Evolutionary conservation across 177 flowering plant genomes (phyloP), one percentile per base, ranked within the genome.

Genomic region (Vitis hybrid): DNA sequence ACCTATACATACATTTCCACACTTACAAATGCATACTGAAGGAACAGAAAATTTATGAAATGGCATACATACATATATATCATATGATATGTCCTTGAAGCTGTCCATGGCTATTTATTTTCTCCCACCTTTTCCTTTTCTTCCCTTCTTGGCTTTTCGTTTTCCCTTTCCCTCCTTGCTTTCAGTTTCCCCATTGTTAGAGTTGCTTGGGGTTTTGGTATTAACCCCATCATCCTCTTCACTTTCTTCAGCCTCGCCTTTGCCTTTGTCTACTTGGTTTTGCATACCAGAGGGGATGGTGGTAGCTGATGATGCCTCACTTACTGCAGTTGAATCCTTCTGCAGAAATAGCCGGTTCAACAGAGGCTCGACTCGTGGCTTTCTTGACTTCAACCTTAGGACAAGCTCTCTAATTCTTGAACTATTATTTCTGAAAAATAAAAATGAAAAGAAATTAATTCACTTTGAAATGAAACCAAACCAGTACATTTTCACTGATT

Each of bases 331-430:
- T 41, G 54, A 14, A 41, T 61, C 57, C 27, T 52, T 50, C 6
- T 58, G 61, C 53, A 57, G 17, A 60, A 74, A 70, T 52, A 74
- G 7, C 17, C 65, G 66, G 53, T 81, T 71, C 67, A 78, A 57
- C 32, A 76, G 63, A 13, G 70, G 70, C 41, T 78, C 65, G 48
- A 81, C 49, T 46, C 18, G 69, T 30, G 72, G 54, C 69, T 58
- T 72, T 17, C 62, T 49, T 21, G 60, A 70, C 30, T 61, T 46
- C 64, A 81, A 17, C 20, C 21, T 71, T 24, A 52, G 9, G 20
- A 65, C 56, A 61, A 67, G 63, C 8, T 48, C 59, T 18, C 20
- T 6, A 41, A 74, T 10, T 9, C 6, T 62, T n/a, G 78, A 35
- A 57, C 64, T 67, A 20, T 65, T 73, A 0, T 32, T 54, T 50